Conservation (phyloP, 345 rosid species). For the Boechera retrofracta region DNA sequence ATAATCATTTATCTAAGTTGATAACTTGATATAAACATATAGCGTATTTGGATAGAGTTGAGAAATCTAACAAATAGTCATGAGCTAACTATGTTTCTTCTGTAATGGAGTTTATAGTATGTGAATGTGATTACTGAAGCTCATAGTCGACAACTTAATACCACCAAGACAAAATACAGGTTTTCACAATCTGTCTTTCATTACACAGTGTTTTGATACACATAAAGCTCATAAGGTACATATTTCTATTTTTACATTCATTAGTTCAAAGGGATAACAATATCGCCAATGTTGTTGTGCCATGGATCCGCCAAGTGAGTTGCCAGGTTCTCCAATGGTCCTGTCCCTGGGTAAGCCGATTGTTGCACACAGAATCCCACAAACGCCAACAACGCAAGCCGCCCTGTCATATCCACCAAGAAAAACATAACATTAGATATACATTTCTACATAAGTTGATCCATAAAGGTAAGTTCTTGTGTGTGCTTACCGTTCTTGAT, state of each 20-base stretch:
- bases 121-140: too few species aligned
- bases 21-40: background rate
- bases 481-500: constrained; percentile 73
- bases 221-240: constrained; percentile 40
- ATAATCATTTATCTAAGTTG: background rate
- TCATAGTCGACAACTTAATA: too few species aligned
- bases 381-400: constrained; percentile 89
- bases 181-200: constrained; percentile 43
- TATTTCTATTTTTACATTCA: constrained; percentile 41
- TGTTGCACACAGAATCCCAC: constrained; percentile 97
- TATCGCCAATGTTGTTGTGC: constrained; percentile 91
- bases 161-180: constrained; percentile 36
- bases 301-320: constrained; percentile 97
- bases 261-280: constrained; percentile 64
- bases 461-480: background rate
- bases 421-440: constrained; percentile 14
- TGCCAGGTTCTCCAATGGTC: constrained; percentile 98
- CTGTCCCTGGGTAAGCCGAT: constrained; percentile 96
- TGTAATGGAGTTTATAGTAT: background rate
- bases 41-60: too few species aligned
- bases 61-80: background rate
- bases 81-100: constrained; percentile 8
- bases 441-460: constrained; percentile 10
- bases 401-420: constrained; percentile 53
- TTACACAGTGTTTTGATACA: constrained; percentile 43